phyloP scores from a whole-genome alignment of 345 rosid genomes.

The Pistacia vera region DNA sequence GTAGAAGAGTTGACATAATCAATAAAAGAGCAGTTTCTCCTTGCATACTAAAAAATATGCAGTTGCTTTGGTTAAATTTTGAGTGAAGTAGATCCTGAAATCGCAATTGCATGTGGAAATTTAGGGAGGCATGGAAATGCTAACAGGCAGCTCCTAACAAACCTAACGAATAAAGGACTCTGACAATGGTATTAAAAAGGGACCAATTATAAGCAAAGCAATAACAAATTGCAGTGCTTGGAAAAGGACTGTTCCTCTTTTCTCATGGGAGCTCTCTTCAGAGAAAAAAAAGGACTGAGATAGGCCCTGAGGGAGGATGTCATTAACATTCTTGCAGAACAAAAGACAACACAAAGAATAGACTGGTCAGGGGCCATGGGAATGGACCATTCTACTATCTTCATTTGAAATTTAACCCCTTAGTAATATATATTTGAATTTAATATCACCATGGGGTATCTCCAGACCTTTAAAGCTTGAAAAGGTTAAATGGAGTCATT shows the following conservation, averaged over 20 bases:
- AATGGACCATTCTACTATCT: neutral
- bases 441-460: too few species aligned
- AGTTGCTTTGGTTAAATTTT: too few species aligned
- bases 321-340: neutral
- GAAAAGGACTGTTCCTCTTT: neutral
- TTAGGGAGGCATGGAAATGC: too few species aligned
- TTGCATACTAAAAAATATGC: too few species aligned
- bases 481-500: too few species aligned
- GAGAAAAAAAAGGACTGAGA: neutral
- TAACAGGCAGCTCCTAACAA: neutral
- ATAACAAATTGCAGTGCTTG: neutral
- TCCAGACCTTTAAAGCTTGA: too few species aligned
- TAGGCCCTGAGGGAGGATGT: neutral
- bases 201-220: neutral
- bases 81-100: too few species aligned
- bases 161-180: neutral
- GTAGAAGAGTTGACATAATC: too few species aligned
- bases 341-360: neutral
- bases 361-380: neutral
- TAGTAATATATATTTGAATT: too few species aligned
- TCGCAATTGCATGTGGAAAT: too few species aligned
- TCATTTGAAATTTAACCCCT: too few species aligned
- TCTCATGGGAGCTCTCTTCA: neutral
- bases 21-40: too few species aligned
- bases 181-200: neutral